Evolutionary conservation across 2,329 filamentous ascomycete species (phyloP).

Genomic region (Epichloe festucae): DNA sequence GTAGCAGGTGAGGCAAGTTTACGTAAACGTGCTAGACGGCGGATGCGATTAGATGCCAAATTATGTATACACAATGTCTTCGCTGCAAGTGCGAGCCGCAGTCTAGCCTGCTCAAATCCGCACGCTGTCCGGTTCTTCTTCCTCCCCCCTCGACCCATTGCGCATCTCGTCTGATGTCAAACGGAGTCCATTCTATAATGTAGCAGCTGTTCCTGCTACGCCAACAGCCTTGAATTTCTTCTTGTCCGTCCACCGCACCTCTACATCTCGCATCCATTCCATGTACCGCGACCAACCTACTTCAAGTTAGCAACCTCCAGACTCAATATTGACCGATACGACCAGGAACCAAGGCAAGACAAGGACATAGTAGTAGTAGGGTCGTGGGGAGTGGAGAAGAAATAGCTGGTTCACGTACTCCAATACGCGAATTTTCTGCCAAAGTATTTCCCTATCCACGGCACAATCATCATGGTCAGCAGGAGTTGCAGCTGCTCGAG

Average conservation of each 20-base stretch:
- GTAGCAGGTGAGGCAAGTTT: no score
- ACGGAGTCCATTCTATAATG: conserved; percentile 27
- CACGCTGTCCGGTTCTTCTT: background rate
- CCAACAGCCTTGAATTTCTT: conserved; percentile 50
- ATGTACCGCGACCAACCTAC: conserved; percentile 86
- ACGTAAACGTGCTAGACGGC: background rate
- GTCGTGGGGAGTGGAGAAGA: background rate
- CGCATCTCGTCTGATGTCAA: background rate
- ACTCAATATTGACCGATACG: background rate
- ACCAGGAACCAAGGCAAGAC: background rate
- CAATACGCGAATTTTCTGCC: conserved; percentile 92
- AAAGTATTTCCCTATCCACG: conserved; percentile 88
- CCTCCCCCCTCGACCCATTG: no score
- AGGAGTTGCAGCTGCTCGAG: conserved; percentile 88
- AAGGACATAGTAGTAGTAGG: background rate
- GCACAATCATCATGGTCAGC: conserved; percentile 86
- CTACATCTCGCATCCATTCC: conserved; percentile 81
- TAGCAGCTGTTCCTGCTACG: conserved; percentile 45
- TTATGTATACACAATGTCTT: background rate
- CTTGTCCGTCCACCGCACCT: conserved; percentile 54
- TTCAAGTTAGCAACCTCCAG: background rate
- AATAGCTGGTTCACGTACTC: conserved; percentile 42
- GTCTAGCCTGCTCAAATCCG: background rate
- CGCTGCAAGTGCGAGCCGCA: background rate
- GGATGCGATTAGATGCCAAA: background rate